Evolutionary conservation across 1,284 basidiomycete genomes (phyloP), one percentile per base, ranked within the genome.

Genomic region (Hortiboletus rubellus): DNA sequence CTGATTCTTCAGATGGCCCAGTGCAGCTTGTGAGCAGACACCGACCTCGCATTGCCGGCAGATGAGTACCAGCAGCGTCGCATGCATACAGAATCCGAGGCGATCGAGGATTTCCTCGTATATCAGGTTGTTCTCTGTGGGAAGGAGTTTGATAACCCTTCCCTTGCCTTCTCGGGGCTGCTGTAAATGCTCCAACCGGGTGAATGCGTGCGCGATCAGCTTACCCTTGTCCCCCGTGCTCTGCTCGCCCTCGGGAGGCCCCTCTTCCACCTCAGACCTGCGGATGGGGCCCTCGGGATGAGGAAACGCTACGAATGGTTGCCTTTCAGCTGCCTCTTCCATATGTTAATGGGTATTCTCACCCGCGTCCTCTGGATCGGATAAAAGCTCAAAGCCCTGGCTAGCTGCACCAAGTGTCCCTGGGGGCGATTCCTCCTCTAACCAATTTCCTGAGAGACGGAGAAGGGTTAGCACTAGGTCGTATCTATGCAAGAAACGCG

Each of bases 1-100:
- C 36, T 60, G 47, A 33, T 55, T 44, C 41, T 51, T 60, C 5
- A 1, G n/a, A 3, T 60, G 58, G 12, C 58, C 52, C 30, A 60
- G 3, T 18, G 48, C 52, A 33, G 24, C 48, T 33, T 36, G 41
- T 8, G 51, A 55, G 27, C 15, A 12, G 0, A 60, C 10, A 1
- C 45, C 57, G 1, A 45, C 7, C 7, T 55, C 24, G 9, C 52
- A 60, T 31, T 22, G 47, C 36, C 3, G 7, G 42, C 58, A 60
- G n/a, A 60, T 60, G 15, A 60, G 41, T 10, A 60, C 57, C 11
- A 45, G 14, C 0, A 60, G 49, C 37, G 41, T 54, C 1, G 22
- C 1, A 11, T 60, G 52, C 40, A 60, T 0, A 22, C 14, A 51
- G 8, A 60, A 38, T 18, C 58, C 52, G 0, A 60, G 52, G 10